These are phyloP conservation scores for Crithidia expoeki DNA, from an alignment of 208 protist species.

Conservation along the genomic window DNA sequence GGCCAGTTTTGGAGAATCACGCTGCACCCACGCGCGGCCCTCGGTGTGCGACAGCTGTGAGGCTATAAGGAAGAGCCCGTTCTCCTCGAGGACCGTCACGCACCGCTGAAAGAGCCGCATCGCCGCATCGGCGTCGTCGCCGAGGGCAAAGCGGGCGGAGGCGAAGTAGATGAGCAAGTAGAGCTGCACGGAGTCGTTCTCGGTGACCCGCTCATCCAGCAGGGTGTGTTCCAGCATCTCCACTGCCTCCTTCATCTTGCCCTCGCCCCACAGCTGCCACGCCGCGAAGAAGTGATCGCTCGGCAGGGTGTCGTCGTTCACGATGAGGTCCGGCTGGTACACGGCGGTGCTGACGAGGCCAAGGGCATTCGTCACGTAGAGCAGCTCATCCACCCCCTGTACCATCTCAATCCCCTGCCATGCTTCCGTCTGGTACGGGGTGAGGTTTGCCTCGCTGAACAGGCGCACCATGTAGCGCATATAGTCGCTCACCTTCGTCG, in stretches of 20 bases:
- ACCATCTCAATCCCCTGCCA: slow-evolving; percentile 48
- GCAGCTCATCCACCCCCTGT: slow-evolving; percentile 39
- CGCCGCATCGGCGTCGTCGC: slow-evolving; percentile 31
- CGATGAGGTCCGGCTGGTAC: slow-evolving; percentile 8
- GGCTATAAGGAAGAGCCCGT: neutral
- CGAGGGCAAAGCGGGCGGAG: slow-evolving; percentile 26
- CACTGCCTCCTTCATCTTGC: slow-evolving; percentile 33
- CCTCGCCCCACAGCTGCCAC: slow-evolving; percentile 22
- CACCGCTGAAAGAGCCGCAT: slow-evolving; percentile 32
- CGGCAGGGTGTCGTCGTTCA: slow-evolving; percentile 10
- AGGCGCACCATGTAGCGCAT: slow-evolving; percentile 21
- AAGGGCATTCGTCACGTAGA: slow-evolving; percentile 61
- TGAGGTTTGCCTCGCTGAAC: slow-evolving; percentile 20
- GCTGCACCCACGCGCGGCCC: slow-evolving; percentile 35
- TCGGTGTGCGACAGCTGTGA: slow-evolving; percentile 20
- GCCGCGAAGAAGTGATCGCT: slow-evolving; percentile 13
- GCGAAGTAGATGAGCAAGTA: slow-evolving; percentile 29
- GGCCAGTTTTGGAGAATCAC: slow-evolving; percentile 34
- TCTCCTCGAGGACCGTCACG: slow-evolving; percentile 24
- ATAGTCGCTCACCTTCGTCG: neutral
- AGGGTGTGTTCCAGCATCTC: slow-evolving; percentile 46
- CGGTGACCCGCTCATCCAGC: slow-evolving; percentile 18
- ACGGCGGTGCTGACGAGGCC: slow-evolving; percentile 41
- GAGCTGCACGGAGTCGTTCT: slow-evolving; percentile 21
- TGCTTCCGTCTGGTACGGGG: slow-evolving; percentile 6